phyloP scores from a whole-genome alignment of 2,329 filamentous ascomycete species.

The Penicillium decumbens region DNA sequence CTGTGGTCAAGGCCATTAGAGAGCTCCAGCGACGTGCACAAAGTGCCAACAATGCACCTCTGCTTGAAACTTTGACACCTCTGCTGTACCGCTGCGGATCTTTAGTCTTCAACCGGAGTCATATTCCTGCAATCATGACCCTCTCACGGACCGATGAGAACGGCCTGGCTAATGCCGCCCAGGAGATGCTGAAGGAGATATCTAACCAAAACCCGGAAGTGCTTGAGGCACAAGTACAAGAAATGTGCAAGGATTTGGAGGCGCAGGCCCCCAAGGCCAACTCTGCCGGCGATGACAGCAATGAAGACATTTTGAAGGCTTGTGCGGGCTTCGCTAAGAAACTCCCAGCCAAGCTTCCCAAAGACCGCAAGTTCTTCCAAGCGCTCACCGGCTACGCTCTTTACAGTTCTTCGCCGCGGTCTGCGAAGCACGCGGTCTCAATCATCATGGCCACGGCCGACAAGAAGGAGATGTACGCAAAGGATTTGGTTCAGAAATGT shows the following conservation, averaged over 20 bases:
- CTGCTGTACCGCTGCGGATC: constrained; percentile 78
- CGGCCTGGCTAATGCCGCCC: constrained; percentile 70
- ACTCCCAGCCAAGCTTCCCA: constrained; percentile 76
- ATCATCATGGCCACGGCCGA: constrained; percentile 76
- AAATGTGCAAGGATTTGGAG: constrained; percentile 81
- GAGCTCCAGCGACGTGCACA: constrained; percentile 81
- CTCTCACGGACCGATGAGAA: constrained; percentile 79
- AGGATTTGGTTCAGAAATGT: constrained; percentile 72
- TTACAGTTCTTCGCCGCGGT: constrained; percentile 72
- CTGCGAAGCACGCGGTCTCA: constrained; percentile 89
- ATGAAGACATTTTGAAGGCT: constrained; percentile 89
- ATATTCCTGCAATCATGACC: constrained; percentile 84
- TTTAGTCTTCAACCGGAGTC: constrained; percentile 88
- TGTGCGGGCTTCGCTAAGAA: constrained; percentile 87
- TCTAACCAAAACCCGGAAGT: constrained; percentile 83
- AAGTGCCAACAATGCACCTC: constrained; percentile 54
- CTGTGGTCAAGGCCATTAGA: constrained; percentile 81
- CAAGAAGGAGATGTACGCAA: constrained; percentile 77
- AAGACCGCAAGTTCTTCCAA: constrained; percentile 73
- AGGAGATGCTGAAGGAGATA: constrained; percentile 87
- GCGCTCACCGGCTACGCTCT: constrained; percentile 78
- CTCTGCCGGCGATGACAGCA: constrained; percentile 63
- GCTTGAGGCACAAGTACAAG: constrained; percentile 86
- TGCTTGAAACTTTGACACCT: constrained; percentile 75
- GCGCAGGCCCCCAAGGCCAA: constrained; percentile 69